These are phyloP conservation scores for Globisporangium uncinulatum DNA, from an alignment of 352 stramenopile genomes.

Conservation along the genomic window DNA sequence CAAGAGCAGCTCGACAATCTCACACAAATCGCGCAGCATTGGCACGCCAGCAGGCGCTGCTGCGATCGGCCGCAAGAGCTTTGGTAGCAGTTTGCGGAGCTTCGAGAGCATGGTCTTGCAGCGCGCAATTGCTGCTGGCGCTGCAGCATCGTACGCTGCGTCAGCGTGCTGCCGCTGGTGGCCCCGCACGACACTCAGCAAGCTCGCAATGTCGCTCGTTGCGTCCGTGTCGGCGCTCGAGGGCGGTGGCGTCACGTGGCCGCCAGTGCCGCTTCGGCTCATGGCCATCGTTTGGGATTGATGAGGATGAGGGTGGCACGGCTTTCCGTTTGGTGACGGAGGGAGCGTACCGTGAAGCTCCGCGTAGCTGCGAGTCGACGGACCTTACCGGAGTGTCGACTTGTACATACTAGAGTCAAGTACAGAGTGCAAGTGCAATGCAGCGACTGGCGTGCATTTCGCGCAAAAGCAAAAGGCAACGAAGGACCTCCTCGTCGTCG, in stretches of 20 bases:
- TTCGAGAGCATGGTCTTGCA: conserved; percentile 72
- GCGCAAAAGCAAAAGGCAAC: no score
- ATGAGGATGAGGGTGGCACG: no score
- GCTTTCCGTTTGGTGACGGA: no score
- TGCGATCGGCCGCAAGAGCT: conserved; percentile 52
- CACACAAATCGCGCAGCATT: conserved; percentile 50
- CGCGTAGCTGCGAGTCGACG: no score
- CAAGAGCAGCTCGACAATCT: conserved; percentile 45
- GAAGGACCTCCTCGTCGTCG: no score
- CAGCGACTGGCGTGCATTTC: no score
- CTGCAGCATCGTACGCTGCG: conserved; percentile 25
- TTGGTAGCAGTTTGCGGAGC: conserved; percentile 58
- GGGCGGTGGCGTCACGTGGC: not conserved
- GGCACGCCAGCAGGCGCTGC: conserved; percentile 23
- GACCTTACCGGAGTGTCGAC: no score
- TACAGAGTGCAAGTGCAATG: no score
- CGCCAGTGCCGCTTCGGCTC: not conserved
- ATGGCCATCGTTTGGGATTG: conserved; percentile 2
- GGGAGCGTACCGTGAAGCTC: no score
- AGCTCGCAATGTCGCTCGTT: conserved; percentile 46
- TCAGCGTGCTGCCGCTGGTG: conserved; percentile 50
- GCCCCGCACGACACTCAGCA: conserved; percentile 33
- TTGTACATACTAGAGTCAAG: no score
- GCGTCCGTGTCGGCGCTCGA: conserved; percentile 18
- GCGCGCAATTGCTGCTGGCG: conserved; percentile 29